A percentile compares a stretch with the other conserved stretches of the same genome.
Evolutionary conservation across 2,329 filamentous ascomycete species (phyloP).

Genomic region (Fusarium algeriense): DNA sequence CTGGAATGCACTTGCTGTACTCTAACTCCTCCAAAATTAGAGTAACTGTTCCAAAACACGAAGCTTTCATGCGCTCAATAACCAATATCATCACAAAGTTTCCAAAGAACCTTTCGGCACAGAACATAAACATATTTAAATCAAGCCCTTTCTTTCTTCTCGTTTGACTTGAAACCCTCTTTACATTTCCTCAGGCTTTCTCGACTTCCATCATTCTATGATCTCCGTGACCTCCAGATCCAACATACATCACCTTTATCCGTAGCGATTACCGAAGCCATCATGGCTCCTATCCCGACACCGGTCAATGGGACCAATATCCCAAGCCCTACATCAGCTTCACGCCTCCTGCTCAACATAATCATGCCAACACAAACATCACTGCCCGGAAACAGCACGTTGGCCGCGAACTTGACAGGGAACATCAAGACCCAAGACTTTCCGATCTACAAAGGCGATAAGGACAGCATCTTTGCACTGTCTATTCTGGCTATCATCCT

Average conservation of each 20-base stretch:
- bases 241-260: background rate
- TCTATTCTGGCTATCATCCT: constrained; percentile 18
- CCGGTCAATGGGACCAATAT: background rate
- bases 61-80: background rate
- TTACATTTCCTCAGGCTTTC: background rate
- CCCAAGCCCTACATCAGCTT: background rate
- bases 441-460: background rate
- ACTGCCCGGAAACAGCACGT: background rate
- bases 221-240: background rate
- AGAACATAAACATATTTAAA: background rate
- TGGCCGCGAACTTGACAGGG: background rate
- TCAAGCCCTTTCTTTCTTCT: too few relatives aligned
- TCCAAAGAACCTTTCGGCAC: background rate
- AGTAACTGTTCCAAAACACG: background rate
- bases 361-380: background rate
- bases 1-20: background rate
- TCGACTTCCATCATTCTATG: background rate
- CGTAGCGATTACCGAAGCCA: background rate
- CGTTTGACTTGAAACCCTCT: background rate
- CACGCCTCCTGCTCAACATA: background rate
- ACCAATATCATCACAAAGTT: background rate
- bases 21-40: too few relatives aligned
- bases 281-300: background rate
- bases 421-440: background rate
- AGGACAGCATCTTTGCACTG: constrained; percentile 12